Percentiles rank a stretch among this genome's conserved stretches.
phyloP scores from a whole-genome alignment of 2,329 filamentous ascomycete species.

The Penicillium thymicola region DNA sequence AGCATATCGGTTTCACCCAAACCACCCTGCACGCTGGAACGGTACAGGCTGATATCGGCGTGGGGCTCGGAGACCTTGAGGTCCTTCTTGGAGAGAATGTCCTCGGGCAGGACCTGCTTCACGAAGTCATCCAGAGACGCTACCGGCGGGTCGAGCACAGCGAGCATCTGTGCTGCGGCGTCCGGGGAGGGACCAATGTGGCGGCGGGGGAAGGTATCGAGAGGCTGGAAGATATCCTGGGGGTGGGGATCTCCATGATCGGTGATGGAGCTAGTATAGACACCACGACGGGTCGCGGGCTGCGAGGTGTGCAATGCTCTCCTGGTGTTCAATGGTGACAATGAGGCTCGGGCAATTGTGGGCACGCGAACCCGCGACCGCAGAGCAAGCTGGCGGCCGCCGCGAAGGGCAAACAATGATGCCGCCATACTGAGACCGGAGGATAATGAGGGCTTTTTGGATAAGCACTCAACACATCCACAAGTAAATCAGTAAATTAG shows the following conservation, averaged over 20 bases:
- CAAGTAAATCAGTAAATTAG: neutral
- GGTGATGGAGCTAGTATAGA: conserved; percentile 87
- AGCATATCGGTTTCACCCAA: conserved; percentile 48
- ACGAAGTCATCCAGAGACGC: conserved; percentile 78
- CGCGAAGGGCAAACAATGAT: conserved; percentile 35
- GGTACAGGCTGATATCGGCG: conserved; percentile 41
- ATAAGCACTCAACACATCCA: conserved; percentile 9
- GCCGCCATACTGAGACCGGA: conserved; percentile 29
- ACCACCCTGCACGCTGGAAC: conserved; percentile 39
- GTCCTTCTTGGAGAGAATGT: conserved; percentile 68
- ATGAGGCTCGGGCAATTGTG: conserved; percentile 23
- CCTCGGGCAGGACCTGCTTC: conserved; percentile 73
- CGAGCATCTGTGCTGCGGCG: conserved; percentile 74
- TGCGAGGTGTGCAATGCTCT: conserved; percentile 31
- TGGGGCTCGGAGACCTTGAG: conserved; percentile 56
- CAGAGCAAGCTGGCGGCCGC: conserved; percentile 36
- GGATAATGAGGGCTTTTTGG: conserved; percentile 13
- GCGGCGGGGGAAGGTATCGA: conserved; percentile 67
- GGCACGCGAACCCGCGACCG: conserved; percentile 29
- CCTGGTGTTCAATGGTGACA: conserved; percentile 30
- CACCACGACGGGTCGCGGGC: conserved; percentile 40
- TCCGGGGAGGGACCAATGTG: conserved; percentile 80
- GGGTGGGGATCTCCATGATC: conserved; percentile 63
- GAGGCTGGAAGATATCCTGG: conserved; percentile 44
- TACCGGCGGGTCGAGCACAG: conserved; percentile 70